phyloP scores from a whole-genome alignment of 2,329 filamentous ascomycete genomes.

The Colletotrichum lupini region DNA sequence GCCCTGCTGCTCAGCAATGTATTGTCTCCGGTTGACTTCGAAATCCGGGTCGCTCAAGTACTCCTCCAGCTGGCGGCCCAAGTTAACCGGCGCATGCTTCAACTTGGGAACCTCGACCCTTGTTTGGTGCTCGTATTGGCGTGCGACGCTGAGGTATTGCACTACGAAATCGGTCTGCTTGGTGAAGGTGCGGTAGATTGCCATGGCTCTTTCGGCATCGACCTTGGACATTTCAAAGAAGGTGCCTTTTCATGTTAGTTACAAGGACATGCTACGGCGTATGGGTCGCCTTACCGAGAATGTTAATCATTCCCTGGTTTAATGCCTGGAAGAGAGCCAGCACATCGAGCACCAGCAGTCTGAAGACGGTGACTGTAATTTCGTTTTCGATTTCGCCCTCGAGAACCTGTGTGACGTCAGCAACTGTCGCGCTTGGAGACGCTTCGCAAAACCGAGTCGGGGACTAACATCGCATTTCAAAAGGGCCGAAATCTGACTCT shows the following conservation, averaged over 20 bases:
- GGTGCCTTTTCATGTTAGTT: slow-evolving; percentile 69
- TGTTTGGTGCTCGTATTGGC: slow-evolving; percentile 92
- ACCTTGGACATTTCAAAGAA: slow-evolving; percentile 98
- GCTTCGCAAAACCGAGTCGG: background rate
- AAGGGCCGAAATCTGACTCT: slow-evolving; percentile 86
- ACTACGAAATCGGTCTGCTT: slow-evolving; percentile 94
- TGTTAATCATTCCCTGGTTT: slow-evolving; percentile 97
- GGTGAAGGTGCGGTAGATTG: slow-evolving; percentile 92
- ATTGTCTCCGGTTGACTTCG: slow-evolving; percentile 91
- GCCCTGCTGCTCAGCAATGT: slow-evolving; percentile 86
- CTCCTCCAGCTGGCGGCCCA: slow-evolving; percentile 90
- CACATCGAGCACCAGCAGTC: slow-evolving; percentile 89
- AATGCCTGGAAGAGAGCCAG: slow-evolving; percentile 92
- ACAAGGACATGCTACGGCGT: slow-evolving; percentile 7
- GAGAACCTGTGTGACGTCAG: slow-evolving; percentile 70
- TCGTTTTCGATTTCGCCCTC: slow-evolving; percentile 93
- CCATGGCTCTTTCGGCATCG: slow-evolving; percentile 91
- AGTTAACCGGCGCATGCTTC: slow-evolving; percentile 94
- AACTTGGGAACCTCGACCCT: slow-evolving; percentile 94
- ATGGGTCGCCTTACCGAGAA: slow-evolving; percentile 74
- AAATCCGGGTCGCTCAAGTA: slow-evolving; percentile 96
- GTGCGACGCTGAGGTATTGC: slow-evolving; percentile 85
- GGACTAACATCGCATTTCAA: slow-evolving; percentile 86
- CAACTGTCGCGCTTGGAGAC: background rate
- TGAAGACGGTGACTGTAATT: slow-evolving; percentile 93